Evolutionary conservation across 139 green algal genomes (phyloP), one percentile per base, ranked within the genome.

Genomic region (Edaphochlamys debaryana): DNA sequence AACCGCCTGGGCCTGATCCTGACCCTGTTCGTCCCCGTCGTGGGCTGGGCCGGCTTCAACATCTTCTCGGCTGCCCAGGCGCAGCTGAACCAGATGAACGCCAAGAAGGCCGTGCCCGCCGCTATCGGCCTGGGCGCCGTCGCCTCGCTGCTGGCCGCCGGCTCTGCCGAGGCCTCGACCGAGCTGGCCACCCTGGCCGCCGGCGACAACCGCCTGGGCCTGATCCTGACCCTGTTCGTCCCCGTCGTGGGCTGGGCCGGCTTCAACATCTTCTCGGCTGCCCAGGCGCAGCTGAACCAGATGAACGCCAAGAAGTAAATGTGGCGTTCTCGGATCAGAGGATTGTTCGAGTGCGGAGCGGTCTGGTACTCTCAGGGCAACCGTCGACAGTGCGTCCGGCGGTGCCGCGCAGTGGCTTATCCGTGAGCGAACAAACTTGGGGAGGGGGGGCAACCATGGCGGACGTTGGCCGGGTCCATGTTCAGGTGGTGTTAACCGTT

Each of bases 1-100:
- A 85, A 86, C 89, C 80, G 91, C 69, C 45, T 90, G 2, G 67
- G 58, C 32, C 79, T 76, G 82, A 68, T 88, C 86, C 38, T 48
- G 17, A 77, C 82, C 23, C 86, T 94, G 37, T 91, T 95, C 71
- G 30, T 92, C 11, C 90, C 91, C n/a, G 93, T 71, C 34, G 27
- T 95, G 7, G 88, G 70, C n/a, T 94, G 93, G 94, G 94, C 96
- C 79, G 81, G 75, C 23, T 95, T 96, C 85, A 97, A 97, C 92
- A 96, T 96, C 62, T 74, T 91, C 8, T 76, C 85, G 45, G 90
- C 92, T 2, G 74, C 83, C 0, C 36, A 50, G 50, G 50, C 48
- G 17, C 78, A 77, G 78, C 60, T 76, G 41, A n/a, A 37, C 19
- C 71, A 34, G 27, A 66, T 77, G 69, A 38, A 38, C 41, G 23